Evolutionary conservation across 2,329 filamentous ascomycete species (phyloP).

Genomic region (Colletotrichum sojae): DNA sequence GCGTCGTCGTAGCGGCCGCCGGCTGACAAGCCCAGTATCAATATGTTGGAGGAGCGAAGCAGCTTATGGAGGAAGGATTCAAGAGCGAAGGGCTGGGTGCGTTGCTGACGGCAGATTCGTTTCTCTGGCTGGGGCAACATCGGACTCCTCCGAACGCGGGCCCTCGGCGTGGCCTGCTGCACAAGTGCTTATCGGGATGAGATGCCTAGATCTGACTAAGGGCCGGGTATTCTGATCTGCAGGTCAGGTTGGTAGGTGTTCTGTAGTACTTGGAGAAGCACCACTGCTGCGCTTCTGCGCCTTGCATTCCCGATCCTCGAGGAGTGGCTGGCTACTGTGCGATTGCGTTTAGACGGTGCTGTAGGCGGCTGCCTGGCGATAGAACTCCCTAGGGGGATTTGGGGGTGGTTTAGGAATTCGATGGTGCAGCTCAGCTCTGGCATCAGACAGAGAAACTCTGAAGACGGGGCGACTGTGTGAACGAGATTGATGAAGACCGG

Average conservation of each 20-base stretch:
- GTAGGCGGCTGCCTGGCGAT: no score
- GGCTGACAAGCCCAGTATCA: constrained; percentile 20
- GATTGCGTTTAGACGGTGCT: not conserved
- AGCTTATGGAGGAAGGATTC: not conserved
- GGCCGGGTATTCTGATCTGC: not conserved
- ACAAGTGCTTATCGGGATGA: constrained; percentile 9
- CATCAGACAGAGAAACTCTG: no score
- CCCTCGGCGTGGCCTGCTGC: not conserved
- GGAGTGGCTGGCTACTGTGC: not conserved
- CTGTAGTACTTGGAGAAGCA: not conserved
- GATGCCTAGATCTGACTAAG: constrained; percentile 13
- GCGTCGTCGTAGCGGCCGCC: constrained; percentile 6
- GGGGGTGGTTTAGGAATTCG: no score
- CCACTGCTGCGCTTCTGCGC: not conserved
- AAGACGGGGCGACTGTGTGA: not conserved
- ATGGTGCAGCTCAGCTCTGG: no score
- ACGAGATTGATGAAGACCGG: no score
- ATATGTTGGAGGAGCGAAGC: not conserved
- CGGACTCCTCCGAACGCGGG: constrained; percentile 5
- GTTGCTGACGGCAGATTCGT: constrained; percentile 21
- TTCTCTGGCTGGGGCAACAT: not conserved
- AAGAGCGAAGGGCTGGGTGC: not conserved
- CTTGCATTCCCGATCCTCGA: not conserved
- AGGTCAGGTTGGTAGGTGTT: no score
- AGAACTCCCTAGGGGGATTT: not conserved